Percentiles rank a stretch among this genome's conserved stretches.
Evolutionary conservation across 73 alveolate species (phyloP).

Genomic region (Paramecium sexaurelia): DNA sequence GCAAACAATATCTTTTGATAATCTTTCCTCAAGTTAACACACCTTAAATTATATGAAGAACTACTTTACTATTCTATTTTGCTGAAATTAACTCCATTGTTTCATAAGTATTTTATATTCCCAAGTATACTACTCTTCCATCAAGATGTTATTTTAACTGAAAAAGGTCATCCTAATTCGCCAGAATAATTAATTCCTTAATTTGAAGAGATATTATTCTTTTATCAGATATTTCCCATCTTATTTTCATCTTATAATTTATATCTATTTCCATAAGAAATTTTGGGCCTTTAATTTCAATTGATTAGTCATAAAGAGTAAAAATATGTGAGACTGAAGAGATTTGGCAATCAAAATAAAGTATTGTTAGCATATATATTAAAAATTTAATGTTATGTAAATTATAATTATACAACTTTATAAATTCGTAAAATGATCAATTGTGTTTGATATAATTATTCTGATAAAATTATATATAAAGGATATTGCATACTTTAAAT

Average conservation of each 20-base stretch:
- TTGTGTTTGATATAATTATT: too few species aligned
- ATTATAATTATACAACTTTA: background rate
- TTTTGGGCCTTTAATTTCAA: background rate
- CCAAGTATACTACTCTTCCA: constrained; percentile 9
- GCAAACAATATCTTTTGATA: background rate
- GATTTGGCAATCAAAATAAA: background rate
- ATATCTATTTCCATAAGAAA: background rate
- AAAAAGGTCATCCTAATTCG: background rate
- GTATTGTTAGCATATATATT: background rate
- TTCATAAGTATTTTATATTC: constrained; percentile 1
- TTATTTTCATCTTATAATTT: background rate
- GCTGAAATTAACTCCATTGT: background rate
- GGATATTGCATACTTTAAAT: too few species aligned
- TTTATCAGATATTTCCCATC: constrained; percentile 26
- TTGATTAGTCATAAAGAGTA: background rate
- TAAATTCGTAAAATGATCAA: background rate
- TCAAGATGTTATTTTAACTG: background rate
- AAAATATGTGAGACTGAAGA: background rate
- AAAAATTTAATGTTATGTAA: background rate
- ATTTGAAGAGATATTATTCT: background rate
- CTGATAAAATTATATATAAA: too few species aligned
- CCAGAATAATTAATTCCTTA: background rate
- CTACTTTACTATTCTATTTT: background rate
- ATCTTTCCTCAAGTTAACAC: background rate
- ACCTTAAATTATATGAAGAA: background rate